A percentile compares a stretch with the other conserved stretches of the same genome.
phyloP scores from a whole-genome alignment of 352 stramenopile species.

The Phytophthora citrophthora region DNA sequence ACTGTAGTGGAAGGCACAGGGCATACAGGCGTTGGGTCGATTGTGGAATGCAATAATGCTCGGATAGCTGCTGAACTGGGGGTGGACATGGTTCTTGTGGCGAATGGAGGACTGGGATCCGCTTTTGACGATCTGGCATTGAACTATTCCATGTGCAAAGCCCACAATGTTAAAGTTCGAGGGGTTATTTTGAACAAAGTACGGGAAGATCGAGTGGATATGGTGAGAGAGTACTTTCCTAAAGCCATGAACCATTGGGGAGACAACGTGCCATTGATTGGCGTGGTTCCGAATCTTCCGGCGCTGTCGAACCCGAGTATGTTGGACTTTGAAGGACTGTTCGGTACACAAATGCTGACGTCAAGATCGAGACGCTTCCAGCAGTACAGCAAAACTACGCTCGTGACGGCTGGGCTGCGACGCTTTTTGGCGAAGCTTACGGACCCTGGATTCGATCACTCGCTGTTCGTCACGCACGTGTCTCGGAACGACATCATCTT shows the following conservation, averaged over 20 bases:
- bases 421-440: conserved; percentile 86
- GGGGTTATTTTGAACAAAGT: conserved; percentile 98
- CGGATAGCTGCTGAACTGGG: conserved; percentile 92
- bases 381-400: conserved; percentile 76
- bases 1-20: conserved; percentile 87
- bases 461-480: conserved; percentile 90
- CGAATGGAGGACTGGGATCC: conserved; percentile 95
- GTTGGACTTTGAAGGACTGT: conserved; percentile 91
- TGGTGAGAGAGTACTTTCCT: conserved; percentile 88
- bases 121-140: conserved; percentile 94
- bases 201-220: conserved; percentile 74
- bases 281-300: conserved; percentile 83
- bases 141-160: conserved; percentile 93
- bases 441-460: conserved; percentile 75
- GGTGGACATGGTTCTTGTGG: conserved; percentile 95
- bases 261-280: conserved; percentile 72
- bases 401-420: conserved; percentile 88
- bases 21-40: conserved; percentile 96
- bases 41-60: conserved; percentile 97
- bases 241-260: conserved; percentile 83
- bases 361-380: conserved; percentile 64
- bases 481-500: conserved; percentile 93
- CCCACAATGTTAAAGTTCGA: conserved; percentile 93
- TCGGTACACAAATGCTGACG: conserved; percentile 73
- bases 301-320: conserved; percentile 83